These are phyloP conservation scores for Paulownia fortunei DNA, from an alignment of 257 asterid species.

Conservation along the genomic window DNA sequence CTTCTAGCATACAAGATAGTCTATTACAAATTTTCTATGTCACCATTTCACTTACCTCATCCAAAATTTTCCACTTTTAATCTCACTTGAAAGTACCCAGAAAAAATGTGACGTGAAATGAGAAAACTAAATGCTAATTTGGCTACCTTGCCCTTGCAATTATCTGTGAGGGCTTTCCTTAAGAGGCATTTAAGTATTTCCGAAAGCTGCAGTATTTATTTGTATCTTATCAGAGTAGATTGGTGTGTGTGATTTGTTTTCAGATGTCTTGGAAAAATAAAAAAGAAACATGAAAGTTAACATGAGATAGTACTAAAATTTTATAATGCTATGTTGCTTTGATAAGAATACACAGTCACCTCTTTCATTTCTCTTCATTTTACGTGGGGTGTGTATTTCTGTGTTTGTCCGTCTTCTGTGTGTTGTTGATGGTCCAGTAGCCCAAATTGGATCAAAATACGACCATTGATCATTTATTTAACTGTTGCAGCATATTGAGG, in stretches of 20 bases:
- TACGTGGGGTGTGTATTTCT: too few species aligned
- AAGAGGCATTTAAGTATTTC: background rate
- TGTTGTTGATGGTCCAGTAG: too few species aligned
- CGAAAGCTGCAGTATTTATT: background rate
- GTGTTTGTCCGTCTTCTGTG: too few species aligned
- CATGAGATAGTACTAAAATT: background rate
- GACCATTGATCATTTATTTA: constrained; percentile 5
- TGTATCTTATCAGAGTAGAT: background rate
- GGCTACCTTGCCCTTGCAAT: background rate
- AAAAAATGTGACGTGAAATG: background rate
- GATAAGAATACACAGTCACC: background rate
- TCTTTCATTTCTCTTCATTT: background rate
- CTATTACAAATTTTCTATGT: too few species aligned
- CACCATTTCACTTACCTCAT: background rate
- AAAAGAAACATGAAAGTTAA: background rate
- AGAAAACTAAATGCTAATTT: background rate
- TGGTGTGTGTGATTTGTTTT: background rate
- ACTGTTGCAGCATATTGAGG: constrained; percentile 87
- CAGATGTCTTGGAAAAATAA: background rate
- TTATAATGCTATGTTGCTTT: background rate
- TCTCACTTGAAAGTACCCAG: background rate
- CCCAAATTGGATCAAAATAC: too few species aligned
- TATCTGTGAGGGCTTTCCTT: background rate
- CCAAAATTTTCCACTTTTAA: background rate
- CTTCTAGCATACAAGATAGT: too few species aligned